Base-by-base conservation (phyloP, 805 yeast species). In the Starmerella kuoi region DNA sequence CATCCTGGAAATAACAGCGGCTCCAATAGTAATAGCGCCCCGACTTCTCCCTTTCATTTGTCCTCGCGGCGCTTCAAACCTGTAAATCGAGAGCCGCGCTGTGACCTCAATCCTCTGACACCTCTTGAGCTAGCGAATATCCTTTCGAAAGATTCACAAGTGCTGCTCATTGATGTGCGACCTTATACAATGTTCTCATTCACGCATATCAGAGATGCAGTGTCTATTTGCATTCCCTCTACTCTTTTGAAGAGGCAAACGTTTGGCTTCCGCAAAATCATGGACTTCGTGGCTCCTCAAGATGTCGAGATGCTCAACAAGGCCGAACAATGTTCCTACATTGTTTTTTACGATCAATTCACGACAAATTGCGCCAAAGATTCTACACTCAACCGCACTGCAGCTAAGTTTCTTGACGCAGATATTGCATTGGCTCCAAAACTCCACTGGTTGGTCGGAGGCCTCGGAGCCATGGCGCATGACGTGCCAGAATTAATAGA, bases 151-250 rank as follows among this genome's bases (percentile, higher is more conserved):
- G 38, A 19, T 9, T 9, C 9, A 25, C 9, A 9, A 9, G 47
- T 69, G 4, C 51, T 83, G n/a, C 54, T 80, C 2, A 63, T 85
- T 14, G 97, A 87, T 57, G 77, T 81, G 9, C 65, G 97, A 42
- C 83, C 95, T 0, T 84, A 77, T 56, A 76, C 81, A 20, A 88
- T 82, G 44, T 84, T 65, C 56, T 69, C 77, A 33, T 70, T 67
- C 45, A 56, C 68, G 2, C 85, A 78, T 47, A 60, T 88, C 11
- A 54, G 52, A 3, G 65, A 70, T 32, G 72, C 96, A 1, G 65
- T 83, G 35, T 84, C 84, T 57, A 70, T 88, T 28, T 83, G 94
- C 59, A 62, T 87, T 12, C 96, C 97, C 2, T 79, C 94, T n/a
- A 87, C 96, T 0, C 65, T 87, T 32, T 63, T 87, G 48, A 81